These are phyloP conservation scores for Cutaneotrichosporon sp. DNA, from an alignment of 1,284 basidiomycete genomes.

Conservation along the genomic window DNA sequence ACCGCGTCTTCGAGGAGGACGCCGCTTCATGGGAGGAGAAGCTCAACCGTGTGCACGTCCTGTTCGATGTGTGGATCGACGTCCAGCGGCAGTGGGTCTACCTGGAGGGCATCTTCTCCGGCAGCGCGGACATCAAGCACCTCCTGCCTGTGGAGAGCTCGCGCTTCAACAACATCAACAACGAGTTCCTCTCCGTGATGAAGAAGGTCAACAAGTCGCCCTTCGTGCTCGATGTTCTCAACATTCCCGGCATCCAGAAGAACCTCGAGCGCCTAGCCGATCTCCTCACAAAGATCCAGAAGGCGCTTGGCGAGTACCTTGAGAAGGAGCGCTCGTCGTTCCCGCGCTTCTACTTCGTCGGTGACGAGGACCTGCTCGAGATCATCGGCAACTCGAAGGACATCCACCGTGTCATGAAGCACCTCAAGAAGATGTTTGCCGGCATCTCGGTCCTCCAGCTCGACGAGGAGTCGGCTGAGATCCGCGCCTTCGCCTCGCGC, in stretches of 20 bases:
- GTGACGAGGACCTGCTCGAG: slow-evolving; percentile 97
- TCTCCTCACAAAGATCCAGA: slow-evolving; percentile 96
- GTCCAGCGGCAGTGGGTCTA: slow-evolving; percentile 99
- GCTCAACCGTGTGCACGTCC: slow-evolving; percentile 88
- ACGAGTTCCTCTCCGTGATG: slow-evolving; percentile 97
- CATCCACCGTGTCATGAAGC: slow-evolving; percentile 95
- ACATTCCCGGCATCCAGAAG: slow-evolving; percentile 94
- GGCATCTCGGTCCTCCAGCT: slow-evolving; percentile 87
- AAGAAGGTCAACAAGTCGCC: slow-evolving; percentile 99
- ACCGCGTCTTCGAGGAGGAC: slow-evolving; percentile 96
- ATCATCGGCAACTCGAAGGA: slow-evolving; percentile 99
- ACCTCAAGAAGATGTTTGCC: slow-evolving; percentile 99
- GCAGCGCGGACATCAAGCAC: slow-evolving; percentile 97
- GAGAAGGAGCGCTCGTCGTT: slow-evolving; percentile 96
- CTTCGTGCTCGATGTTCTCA: slow-evolving; percentile 94
- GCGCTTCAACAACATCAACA: slow-evolving; percentile 98
- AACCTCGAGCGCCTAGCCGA: slow-evolving; percentile 95
- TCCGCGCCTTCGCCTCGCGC: slow-evolving; percentile 78
- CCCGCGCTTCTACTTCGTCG: slow-evolving; percentile 99
- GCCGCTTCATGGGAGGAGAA: slow-evolving; percentile 93
- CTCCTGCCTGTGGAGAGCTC: slow-evolving; percentile 95
- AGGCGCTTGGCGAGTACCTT: slow-evolving; percentile 97
- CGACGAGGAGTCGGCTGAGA: slow-evolving; percentile 81
- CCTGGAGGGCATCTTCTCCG: slow-evolving; percentile 98
- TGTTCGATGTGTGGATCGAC: slow-evolving; percentile 99